Base-by-base conservation (phyloP, 2,329 filamentous ascomycete genomes). In the Pestalotiopsis fici region DNA sequence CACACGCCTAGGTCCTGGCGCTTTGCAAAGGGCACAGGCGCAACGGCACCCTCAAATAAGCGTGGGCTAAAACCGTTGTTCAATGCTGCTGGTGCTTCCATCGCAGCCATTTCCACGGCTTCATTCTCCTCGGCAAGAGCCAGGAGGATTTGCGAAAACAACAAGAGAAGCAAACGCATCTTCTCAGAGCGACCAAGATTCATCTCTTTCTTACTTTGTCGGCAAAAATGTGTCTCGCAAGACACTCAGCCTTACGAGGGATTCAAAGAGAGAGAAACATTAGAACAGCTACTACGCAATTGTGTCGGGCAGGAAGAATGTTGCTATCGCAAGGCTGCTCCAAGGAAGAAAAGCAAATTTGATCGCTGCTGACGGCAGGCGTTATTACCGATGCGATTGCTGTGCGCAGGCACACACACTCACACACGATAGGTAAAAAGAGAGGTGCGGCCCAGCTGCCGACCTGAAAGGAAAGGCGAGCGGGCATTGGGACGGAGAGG, bases 61-160 rank as follows among this genome's bases (percentile, higher is more conserved):
- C 67, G 65, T 7, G 67, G 64, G 27, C 55, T 68, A 47, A 66
- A 55, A 9, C 66, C 62, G 15, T 59, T 57, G 15, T 50, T 23
- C 23, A 64, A 11, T 3, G 59, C 4, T 7, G 31, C 63, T 7
- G 59, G 28, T 7, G 21, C n/a, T 18, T 50, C 66, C 27, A 65
- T 60, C 15, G 28, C 31, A 47, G 59, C 57, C 4, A 60, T 6
- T 15, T 12, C 65, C 23, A 25, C 21, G 54, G n/a, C 27, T 7
- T 31, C 1, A 1, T 63, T 21, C n/a, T 65, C 28, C 11, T 59
- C 54, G 54, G 54, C 54, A 13, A 59, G 23, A 11, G 54, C 50
- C 15, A n/a, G 28, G 15, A 27, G 31, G 2, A 35, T 7, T 15
- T 39, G 50, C 28, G 54, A 54, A 2, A 67, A 47, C 11, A 61